Conservation (phyloP, 2,329 filamentous ascomycete species). For the Alternaria dauci region DNA sequence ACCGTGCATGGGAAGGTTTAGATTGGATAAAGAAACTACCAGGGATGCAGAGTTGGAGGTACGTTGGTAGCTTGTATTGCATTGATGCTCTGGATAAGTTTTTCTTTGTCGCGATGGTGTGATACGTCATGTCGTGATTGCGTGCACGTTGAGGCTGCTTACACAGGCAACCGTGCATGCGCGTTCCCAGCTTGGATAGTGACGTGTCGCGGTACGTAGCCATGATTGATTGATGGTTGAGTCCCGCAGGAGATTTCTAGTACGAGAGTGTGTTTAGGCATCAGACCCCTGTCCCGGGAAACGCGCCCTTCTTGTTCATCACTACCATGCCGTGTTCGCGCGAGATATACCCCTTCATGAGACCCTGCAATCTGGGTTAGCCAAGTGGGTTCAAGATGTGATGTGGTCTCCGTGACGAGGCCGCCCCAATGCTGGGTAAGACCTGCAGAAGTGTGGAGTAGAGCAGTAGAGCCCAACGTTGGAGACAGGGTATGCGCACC, state of each 20-base stretch:
- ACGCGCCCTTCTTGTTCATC: constrained; percentile 89
- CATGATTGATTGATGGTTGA: constrained; percentile 20
- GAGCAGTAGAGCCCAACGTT: not conserved
- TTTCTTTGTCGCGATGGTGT: not conserved
- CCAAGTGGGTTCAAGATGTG: constrained; percentile 1
- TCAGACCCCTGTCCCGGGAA: constrained; percentile 83
- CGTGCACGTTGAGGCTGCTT: not conserved
- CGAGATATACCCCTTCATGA: constrained; percentile 98
- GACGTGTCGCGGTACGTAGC: constrained; percentile 11
- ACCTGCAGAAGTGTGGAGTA: not conserved
- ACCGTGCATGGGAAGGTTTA: constrained; percentile 4
- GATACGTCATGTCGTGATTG: not conserved
- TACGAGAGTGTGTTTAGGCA: constrained; percentile 28
- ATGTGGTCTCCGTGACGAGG: constrained; percentile 18
- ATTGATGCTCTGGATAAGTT: not conserved
- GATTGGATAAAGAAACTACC: not conserved
- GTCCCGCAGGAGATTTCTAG: constrained; percentile 15
- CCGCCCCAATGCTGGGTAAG: constrained; percentile 13
- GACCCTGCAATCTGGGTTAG: constrained; percentile 64
- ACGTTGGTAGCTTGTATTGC: not conserved
- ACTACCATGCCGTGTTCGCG: constrained; percentile 90
- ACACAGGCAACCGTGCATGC: not conserved
- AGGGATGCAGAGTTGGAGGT: not conserved
- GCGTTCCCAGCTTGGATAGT: constrained; percentile 9
- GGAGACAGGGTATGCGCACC: constrained; percentile 61